Conservation (phyloP, 148 eudicot genomes). For the Hydrangea macrophylla region DNA sequence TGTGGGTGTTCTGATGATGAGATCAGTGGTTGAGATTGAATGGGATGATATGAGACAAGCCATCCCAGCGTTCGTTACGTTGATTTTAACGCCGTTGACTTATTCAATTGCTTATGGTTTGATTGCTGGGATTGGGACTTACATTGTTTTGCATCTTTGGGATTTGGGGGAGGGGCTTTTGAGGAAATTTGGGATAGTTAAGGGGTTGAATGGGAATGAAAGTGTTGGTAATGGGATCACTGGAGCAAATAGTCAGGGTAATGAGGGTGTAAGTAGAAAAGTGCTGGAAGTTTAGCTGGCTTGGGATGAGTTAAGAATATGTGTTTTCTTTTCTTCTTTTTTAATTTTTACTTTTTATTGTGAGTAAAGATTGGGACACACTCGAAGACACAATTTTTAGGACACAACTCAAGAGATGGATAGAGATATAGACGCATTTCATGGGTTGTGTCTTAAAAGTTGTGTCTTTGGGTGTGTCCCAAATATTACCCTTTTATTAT, state of each 20-base stretch:
- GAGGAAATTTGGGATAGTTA: constrained; percentile 37
- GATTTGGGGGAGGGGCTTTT: constrained; percentile 56
- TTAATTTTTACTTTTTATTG: no score
- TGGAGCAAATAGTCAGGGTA: background rate
- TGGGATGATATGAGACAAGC: constrained; percentile 92
- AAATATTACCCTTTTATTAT: no score
- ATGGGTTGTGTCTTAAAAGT: no score
- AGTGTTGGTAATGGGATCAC: constrained; percentile 16
- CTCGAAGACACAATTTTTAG: no score
- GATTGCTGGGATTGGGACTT: constrained; percentile 90
- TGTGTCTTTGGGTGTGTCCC: no score
- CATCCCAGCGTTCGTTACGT: constrained; percentile 81
- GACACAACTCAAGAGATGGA: no score
- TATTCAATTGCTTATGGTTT: constrained; percentile 91
- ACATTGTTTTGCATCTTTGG: constrained; percentile 65
- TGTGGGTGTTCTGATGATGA: constrained; percentile 94
- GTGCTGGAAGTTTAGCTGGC: constrained; percentile 23
- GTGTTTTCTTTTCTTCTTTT: no score
- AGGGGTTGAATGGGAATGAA: constrained; percentile 19
- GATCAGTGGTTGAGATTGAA: constrained; percentile 77
- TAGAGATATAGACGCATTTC: no score
- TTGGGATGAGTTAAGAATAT: no score
- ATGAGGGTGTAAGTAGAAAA: constrained; percentile 29
- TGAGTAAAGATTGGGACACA: no score
- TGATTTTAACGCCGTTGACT: constrained; percentile 83